phyloP scores from a whole-genome alignment of 345 rosid genomes.

The Eutrema yunnanense region DNA sequence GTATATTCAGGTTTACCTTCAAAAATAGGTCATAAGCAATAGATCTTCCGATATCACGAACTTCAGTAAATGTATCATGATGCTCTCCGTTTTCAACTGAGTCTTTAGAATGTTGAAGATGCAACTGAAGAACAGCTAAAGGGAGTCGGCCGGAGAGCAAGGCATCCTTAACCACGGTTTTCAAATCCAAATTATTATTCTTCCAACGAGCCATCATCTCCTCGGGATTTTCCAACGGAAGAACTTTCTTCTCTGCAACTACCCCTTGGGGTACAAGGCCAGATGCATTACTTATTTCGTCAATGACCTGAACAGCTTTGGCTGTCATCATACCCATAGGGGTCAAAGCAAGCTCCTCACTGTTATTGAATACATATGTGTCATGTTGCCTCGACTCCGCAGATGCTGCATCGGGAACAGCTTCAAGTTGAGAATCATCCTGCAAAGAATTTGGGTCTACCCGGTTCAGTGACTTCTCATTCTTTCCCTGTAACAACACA shows the following conservation, averaged over 20 bases:
- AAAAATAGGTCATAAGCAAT: slow-evolving; percentile 92
- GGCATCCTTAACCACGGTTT: slow-evolving; percentile 92
- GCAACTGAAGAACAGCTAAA: slow-evolving; percentile 93
- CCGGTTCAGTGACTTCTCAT: slow-evolving; percentile 37
- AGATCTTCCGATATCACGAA: slow-evolving; percentile 81
- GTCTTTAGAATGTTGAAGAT: slow-evolving; percentile 78
- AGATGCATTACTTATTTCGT: slow-evolving; percentile 46
- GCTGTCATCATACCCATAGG: slow-evolving; percentile 37
- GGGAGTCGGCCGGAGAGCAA: slow-evolving; percentile 91
- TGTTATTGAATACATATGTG: slow-evolving; percentile 24
- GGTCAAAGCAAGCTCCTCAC: slow-evolving; percentile 54
- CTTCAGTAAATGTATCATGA: slow-evolving; percentile 83
- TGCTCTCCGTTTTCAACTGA: slow-evolving; percentile 43
- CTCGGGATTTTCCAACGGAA: slow-evolving; percentile 83
- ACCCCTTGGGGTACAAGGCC: slow-evolving; percentile 44
- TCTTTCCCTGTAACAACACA: slow-evolving; percentile 47
- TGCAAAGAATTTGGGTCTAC: slow-evolving; percentile 33
- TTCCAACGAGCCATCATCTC: slow-evolving; percentile 99
- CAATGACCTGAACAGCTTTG: slow-evolving; percentile 33
- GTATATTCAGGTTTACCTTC: slow-evolving; percentile 54
- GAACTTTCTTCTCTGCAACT: slow-evolving; percentile 43
- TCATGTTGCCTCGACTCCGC: slow-evolving; percentile 33
- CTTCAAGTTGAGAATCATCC: slow-evolving; percentile 57
- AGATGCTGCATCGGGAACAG: slow-evolving; percentile 38
- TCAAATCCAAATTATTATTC: slow-evolving; percentile 68